Conservation (phyloP, 116 monocot species). For the Dioscorea cayenensis region DNA sequence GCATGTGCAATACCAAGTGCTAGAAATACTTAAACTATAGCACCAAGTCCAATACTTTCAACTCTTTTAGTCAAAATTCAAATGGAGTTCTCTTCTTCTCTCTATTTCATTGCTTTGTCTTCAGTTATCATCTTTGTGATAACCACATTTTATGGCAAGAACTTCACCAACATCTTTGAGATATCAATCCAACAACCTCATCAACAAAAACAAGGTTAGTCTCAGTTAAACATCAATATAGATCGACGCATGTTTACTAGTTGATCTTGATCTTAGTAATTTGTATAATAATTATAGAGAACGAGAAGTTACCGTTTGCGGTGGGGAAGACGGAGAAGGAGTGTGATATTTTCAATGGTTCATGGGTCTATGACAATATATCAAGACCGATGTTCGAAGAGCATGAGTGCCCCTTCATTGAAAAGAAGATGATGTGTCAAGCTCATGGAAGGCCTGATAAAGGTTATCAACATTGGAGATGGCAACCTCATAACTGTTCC, state of each 20-base stretch:
- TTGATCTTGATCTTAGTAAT: too few species aligned
- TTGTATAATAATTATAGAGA: too few species aligned
- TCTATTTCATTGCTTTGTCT: too few species aligned
- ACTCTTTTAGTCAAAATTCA: too few species aligned
- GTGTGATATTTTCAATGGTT: constrained; percentile 40
- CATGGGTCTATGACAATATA: constrained; percentile 56
- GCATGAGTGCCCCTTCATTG: constrained; percentile 54
- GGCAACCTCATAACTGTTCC: constrained; percentile 40
- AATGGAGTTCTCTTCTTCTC: too few species aligned
- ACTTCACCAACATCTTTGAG: too few species aligned
- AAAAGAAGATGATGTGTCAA: constrained; percentile 56
- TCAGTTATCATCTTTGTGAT: too few species aligned
- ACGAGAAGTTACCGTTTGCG: constrained; percentile 12
- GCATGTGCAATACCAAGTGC: too few species aligned
- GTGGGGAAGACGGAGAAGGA: constrained; percentile 15
- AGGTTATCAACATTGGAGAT: constrained; percentile 54
- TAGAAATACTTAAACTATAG: too few species aligned
- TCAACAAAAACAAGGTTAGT: not conserved
- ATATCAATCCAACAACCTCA: too few species aligned
- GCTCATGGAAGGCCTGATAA: constrained; percentile 48
- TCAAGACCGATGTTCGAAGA: constrained; percentile 43
- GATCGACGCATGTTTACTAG: constrained; percentile 11
- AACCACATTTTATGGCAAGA: too few species aligned
- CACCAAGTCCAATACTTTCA: too few species aligned
- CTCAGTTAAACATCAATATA: not conserved